Evolutionary conservation across 345 rosid species (phyloP), one percentile per base, ranked within the genome.

Genomic region (Populus deltoides): DNA sequence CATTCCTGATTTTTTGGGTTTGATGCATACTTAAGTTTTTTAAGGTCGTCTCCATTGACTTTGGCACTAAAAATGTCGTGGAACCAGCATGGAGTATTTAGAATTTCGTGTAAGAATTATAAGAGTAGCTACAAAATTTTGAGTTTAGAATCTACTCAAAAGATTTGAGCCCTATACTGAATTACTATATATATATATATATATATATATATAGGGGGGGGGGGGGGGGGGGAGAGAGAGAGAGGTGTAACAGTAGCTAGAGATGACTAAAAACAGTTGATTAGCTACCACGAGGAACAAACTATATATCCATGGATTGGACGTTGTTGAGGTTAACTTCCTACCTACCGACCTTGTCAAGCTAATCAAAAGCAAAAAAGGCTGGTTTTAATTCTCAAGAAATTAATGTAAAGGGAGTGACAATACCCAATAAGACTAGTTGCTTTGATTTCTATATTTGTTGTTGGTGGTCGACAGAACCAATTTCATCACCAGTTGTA

Each of bases 31-130:
- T 10, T 10, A 11, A 43, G 47, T 43, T 57, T 10, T 27, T 45
- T 22, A 75, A 85, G 80, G 86, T 85, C 83, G 74, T 71, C 71
- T 70, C 68, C 43, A 36, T 82, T 87, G 86, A 86, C 86, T 81
- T 82, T 85, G 77, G 39, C 41, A 29, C 38, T 49, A 70, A 74
- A 43, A 38, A 61, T 38, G 76, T 76, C 72, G 36, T 20, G 76
- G 75, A 43, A 43, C 51, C 61, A 72, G n/a, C 83, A 74, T 74
- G 70, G 72, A 1, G 65, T 9, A 31, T 51, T 25, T 43, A 15
- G 5, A 13, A 4, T 47, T 47, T 15, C 53, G 5, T 47, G 20
- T 16, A 15, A 6, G 18, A 47, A 47, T n/a, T n/a, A n/a, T 1
- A 15, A 4, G 47, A 43, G 47, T 43, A 41, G 13, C 45, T 41